These are phyloP conservation scores for Volvariella surrecta DNA, from an alignment of 1,284 basidiomycete genomes.

Conservation along the genomic window DNA sequence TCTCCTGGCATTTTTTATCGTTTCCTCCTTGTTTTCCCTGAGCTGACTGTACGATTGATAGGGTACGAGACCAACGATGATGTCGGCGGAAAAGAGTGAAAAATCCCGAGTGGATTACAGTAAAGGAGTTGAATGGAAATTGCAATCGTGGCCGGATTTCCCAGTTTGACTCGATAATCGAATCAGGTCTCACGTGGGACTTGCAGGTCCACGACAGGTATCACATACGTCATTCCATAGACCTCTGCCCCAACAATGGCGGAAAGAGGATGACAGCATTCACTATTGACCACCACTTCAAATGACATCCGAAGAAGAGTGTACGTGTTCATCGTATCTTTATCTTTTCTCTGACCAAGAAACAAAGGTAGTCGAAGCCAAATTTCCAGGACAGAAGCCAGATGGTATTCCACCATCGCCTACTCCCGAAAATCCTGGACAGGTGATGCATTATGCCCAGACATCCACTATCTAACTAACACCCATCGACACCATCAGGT, in stretches of 20 bases:
- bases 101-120: conserved; percentile 4
- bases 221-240: neutral
- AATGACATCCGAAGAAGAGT: conserved; percentile 18
- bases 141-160: no score
- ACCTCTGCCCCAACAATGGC: neutral
- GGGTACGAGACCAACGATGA: neutral
- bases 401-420: conserved; percentile 25
- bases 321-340: conserved; percentile 8
- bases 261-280: neutral
- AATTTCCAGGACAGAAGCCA: conserved; percentile 20
- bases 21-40: neutral
- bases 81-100: conserved; percentile 4
- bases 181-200: no score
- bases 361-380: conserved; percentile 20
- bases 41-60: neutral
- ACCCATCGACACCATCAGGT: conserved; percentile 16
- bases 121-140: neutral
- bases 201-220: neutral
- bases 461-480: neutral
- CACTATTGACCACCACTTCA: neutral
- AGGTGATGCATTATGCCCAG: conserved; percentile 11
- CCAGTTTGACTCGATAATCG: no score
- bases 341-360: neutral
- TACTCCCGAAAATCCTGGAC: conserved; percentile 26
- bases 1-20: conserved; percentile 44